These are phyloP conservation scores for Phytophthora europaea DNA, from an alignment of 352 stramenopile species.

Conservation along the genomic window DNA sequence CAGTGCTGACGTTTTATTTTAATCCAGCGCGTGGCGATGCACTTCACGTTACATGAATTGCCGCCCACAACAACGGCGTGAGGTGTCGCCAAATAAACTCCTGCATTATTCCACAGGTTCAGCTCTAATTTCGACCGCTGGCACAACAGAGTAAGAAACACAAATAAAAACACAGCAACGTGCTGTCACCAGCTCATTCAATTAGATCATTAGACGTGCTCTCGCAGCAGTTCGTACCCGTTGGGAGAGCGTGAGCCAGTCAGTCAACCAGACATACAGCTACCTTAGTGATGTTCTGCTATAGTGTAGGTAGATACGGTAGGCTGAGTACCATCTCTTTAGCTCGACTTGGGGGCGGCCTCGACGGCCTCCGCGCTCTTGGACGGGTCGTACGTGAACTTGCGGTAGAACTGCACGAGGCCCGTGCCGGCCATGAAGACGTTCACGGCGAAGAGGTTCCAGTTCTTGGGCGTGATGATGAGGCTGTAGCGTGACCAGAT, in stretches of 20 bases:
- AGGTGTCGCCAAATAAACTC: background rate
- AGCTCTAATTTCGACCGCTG: background rate
- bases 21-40: conserved; percentile 9
- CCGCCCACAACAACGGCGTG: background rate
- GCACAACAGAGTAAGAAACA: background rate
- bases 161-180: background rate
- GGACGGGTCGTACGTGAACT: conserved; percentile 59
- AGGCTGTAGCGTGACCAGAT: conserved; percentile 92
- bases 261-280: background rate
- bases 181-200: conserved; percentile 7
- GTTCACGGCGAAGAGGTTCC: conserved; percentile 91
- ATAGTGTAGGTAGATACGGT: conserved; percentile 6
- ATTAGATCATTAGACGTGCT: conserved; percentile 17
- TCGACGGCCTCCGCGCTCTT: conserved; percentile 15
- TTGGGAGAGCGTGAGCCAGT: background rate
- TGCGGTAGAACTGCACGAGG: conserved; percentile 84
- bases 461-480: conserved; percentile 92
- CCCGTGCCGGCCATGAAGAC: conserved; percentile 89
- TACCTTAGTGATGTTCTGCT: background rate
- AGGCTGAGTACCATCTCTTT: conserved; percentile 4
- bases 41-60: background rate
- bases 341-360: conserved; percentile 17
- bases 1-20: background rate
- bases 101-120: too few relatives aligned
- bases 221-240: conserved; percentile 4